phyloP scores from a whole-genome alignment of 495 filamentous ascomycete species.

The Podospora sp. region DNA sequence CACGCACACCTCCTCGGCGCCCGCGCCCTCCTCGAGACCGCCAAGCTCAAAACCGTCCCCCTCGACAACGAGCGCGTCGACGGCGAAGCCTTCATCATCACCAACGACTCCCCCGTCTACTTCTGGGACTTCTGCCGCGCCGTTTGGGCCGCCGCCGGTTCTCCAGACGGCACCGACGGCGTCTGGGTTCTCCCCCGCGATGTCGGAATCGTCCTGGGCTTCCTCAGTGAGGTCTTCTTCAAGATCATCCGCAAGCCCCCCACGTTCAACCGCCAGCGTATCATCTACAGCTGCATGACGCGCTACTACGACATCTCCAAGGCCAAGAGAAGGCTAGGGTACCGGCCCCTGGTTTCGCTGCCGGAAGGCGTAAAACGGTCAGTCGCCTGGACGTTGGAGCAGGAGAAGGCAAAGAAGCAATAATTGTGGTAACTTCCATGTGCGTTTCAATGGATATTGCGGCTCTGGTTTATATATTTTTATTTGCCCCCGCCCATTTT shows the following conservation, averaged over 20 bases:
- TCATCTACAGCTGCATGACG: slow-evolving; percentile 79
- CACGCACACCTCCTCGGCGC: slow-evolving; percentile 75
- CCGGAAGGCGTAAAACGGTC: slow-evolving; percentile 73
- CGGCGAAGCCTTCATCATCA: slow-evolving; percentile 94
- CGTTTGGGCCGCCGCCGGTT: slow-evolving; percentile 74
- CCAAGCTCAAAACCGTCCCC: slow-evolving; percentile 57
- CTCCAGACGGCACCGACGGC: slow-evolving; percentile 62
- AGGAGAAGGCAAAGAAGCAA: slow-evolving; percentile 39
- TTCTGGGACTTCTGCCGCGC: slow-evolving; percentile 92
- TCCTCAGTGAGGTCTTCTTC: slow-evolving; percentile 67
- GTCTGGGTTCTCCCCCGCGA: slow-evolving; percentile 70
- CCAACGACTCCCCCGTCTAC: slow-evolving; percentile 87
- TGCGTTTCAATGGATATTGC: neutral
- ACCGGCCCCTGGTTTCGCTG: slow-evolving; percentile 70
- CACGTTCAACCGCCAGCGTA: slow-evolving; percentile 71
- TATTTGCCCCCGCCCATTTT: neutral
- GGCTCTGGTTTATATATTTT: neutral
- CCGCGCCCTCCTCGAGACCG: slow-evolving; percentile 66
- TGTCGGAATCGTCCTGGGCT: slow-evolving; percentile 66
- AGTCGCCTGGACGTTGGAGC: slow-evolving; percentile 66
- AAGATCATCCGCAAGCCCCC: slow-evolving; percentile 71
- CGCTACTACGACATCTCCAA: slow-evolving; percentile 86
- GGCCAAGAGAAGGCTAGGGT: slow-evolving; percentile 76
- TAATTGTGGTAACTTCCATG: neutral
- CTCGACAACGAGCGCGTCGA: slow-evolving; percentile 81